Base-by-base conservation (phyloP, 257 asterid genomes). In the Penstemon newberryi region DNA sequence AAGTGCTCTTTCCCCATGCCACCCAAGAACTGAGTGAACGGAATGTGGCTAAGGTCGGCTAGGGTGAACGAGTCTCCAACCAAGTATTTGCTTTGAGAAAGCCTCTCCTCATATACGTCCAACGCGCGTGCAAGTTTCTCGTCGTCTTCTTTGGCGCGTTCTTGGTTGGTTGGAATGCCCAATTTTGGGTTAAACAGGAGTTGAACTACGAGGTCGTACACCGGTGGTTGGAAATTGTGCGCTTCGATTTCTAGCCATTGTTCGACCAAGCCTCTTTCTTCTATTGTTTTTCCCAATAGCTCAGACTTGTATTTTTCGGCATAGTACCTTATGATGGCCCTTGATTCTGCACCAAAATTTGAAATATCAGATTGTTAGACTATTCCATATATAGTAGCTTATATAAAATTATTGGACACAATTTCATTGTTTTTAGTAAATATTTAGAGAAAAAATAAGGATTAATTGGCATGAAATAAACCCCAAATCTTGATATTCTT, bases 161-260 rank as follows among this genome's bases (percentile, higher is more conserved):
- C 62, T 3, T 46, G 56, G 45, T 83, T 82, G 1, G 77, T 60
- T 3, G 68, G 11, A 4, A 43, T 0, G 37, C 86, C 88, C 8
- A 58, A 6, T 71, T 66, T 75, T 36, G 86, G 60, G 18, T 57
- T 64, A 19, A 83, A 64, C 5, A 80, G 3, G 68, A 78, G 62
- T 0, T 75, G 75, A 4, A n/a, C 0, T n/a, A 76, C 83, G 53
- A 83, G 42, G 64, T 70, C 77, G 43, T 58, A 63, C 13, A 76
- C 46, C 3, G 88, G 84, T 19, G 88, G 82, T 10, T 83, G 82
- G 69, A 75, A 83, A 65, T 68, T 76, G 60, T 80, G 77, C 4
- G 84, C 83, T 70, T 83, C 88, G 5, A 74, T 78, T 42, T 83
- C 88, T 6, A 80, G 52, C 88, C 88, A 83, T 46, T 80, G 84